Conservation (phyloP, 331 rosid species). For the Rosa hybrid region DNA sequence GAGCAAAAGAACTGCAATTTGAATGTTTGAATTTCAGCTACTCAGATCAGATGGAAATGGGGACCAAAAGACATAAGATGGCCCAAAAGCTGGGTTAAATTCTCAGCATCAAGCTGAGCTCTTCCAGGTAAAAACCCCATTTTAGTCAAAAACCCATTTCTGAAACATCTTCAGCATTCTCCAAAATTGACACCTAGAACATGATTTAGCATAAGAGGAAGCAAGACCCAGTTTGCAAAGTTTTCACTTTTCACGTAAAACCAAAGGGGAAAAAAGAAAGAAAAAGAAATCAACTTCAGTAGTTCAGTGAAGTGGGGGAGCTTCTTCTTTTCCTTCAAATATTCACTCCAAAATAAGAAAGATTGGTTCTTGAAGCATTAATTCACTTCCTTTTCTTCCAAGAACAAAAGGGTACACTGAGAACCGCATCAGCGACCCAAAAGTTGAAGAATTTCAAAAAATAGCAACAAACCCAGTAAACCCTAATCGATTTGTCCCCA, state of each 20-base stretch:
- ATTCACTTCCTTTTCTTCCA: not conserved
- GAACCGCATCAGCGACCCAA: conserved; percentile 10
- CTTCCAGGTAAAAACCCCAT: not conserved
- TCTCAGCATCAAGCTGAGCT: conserved; percentile 14
- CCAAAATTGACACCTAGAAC: conserved; percentile 8
- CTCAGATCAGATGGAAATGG: not conserved
- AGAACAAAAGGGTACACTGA: not conserved
- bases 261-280: not conserved
- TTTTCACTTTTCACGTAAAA: not conserved
- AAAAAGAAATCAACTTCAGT: not conserved
- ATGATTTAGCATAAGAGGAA: not conserved
- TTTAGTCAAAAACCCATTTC: conserved; percentile 11
- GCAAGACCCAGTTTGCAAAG: not conserved
- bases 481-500: conserved; percentile 29
- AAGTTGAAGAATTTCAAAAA: conserved; percentile 8
- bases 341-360: conserved; percentile 4
- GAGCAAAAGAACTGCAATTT: conserved; percentile 1
- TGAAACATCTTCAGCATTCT: not conserved
- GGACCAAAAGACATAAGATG: not conserved
- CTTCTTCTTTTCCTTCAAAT: conserved; percentile 7
- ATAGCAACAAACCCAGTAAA: conserved; percentile 16
- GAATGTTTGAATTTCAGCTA: not conserved
- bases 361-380: not conserved
- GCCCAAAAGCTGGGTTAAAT: conserved; percentile 2
- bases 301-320: conserved; percentile 5